Percentiles rank a stretch among this genome's conserved stretches.
Evolutionary conservation across 768 basidiomycete species (phyloP).

Genomic region (Rhizopogon rudus): DNA sequence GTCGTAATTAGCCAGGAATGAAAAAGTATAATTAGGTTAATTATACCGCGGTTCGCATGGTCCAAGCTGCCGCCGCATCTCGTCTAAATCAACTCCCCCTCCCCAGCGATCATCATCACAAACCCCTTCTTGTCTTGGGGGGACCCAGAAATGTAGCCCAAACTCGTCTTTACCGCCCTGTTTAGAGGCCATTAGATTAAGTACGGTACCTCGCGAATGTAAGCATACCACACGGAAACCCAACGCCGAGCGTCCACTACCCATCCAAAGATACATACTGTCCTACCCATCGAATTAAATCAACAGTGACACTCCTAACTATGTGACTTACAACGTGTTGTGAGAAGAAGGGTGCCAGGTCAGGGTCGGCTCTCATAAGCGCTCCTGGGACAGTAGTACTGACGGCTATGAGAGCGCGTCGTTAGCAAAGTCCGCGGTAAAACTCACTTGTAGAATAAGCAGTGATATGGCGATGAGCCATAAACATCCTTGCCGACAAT

Average conservation of each 20-base stretch:
- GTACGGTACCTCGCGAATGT: neutral
- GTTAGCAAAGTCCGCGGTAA: neutral
- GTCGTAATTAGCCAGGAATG: neutral
- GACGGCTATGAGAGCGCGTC: neutral
- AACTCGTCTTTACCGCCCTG: constrained; percentile 37
- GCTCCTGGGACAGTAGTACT: constrained; percentile 39
- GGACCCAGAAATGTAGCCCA: constrained; percentile 23
- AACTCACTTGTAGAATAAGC: constrained; percentile 42
- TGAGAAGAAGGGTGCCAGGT: constrained; percentile 29
- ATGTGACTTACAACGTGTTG: constrained; percentile 12
- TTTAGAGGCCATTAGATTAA: constrained; percentile 2
- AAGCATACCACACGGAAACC: constrained; percentile 19
- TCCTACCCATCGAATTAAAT: constrained; percentile 4
- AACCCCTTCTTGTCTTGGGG: constrained; percentile 22
- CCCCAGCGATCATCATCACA: constrained; percentile 31
- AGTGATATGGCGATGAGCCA: constrained; percentile 15
- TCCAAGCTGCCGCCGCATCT: constrained; percentile 24
- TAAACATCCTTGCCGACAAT: constrained; percentile 29
- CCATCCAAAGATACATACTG: constrained; percentile 11
- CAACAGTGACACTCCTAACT: no score
- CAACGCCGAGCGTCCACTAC: constrained; percentile 15
- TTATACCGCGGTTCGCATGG: constrained; percentile 35
- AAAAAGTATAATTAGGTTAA: neutral
- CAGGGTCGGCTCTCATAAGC: constrained; percentile 35
- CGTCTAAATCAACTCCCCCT: constrained; percentile 26